Evolutionary conservation across 495 filamentous ascomycete genomes (phyloP), one percentile per base, ranked within the genome.

Genomic region (Talaromyces adpressus): DNA sequence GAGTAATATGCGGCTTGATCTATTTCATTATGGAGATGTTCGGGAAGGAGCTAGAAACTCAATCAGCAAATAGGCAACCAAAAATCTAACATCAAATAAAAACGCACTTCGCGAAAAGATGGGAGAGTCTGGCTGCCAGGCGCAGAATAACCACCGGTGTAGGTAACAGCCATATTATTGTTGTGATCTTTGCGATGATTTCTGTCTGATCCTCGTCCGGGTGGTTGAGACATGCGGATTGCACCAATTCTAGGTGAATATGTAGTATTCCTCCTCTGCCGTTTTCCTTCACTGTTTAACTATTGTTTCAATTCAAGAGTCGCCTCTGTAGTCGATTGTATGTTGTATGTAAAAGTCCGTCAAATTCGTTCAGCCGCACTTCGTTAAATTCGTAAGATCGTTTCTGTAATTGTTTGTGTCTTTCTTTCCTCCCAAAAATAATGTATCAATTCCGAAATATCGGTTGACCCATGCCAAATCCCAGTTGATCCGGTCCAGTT

Each of bases 1-100:
- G 68, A 69, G 63, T 70, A 75, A 66, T 75, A 77, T 63, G 76
- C 68, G 9, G 75, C 77, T 22, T 76, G 79, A 27, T 81, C 78
- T 61, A 81, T 81, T 66, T 78, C 78, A 62, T 79, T 77, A 64
- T 79, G 78, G 6, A 81, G 72, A 65, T 81, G 77, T 60, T 77
- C 68, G 25, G 78, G 78, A 32, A 81, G 77, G 6, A 81, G 68
- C 78, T 81, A 45, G 1, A 47, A 45, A 25, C 53, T 5, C 32
- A 27, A 8, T 49, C 59, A 53, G 57, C 18, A 51, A 53, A 29
- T 45, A 34, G 41, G 14, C 12, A 14, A 16, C 34, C 27, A 16
- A 41, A 16, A 41, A 41, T 4, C 9, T 12, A 9, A 63, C 3
- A 2, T 6, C 45, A 60, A 60, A n/a, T 23, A 32, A 8, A 20